phyloP scores from a whole-genome alignment of 352 stramenopile genomes.

The Discostella stelligera region DNA sequence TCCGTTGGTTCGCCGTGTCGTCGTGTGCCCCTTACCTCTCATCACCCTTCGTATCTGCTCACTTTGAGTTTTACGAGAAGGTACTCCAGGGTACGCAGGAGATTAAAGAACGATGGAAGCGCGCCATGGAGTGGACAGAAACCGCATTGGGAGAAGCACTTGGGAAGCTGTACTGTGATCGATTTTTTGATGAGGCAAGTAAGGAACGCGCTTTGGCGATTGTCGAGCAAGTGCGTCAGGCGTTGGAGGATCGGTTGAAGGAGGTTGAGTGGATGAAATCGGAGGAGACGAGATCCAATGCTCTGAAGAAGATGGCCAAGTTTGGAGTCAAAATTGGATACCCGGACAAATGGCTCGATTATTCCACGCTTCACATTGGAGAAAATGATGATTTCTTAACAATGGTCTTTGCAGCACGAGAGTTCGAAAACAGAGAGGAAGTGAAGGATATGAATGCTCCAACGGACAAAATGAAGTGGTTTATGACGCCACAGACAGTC shows the following conservation, averaged over 20 bases:
- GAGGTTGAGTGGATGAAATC: constrained; percentile 89
- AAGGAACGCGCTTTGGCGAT: constrained; percentile 86
- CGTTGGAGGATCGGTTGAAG: constrained; percentile 83
- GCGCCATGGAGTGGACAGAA: constrained; percentile 86
- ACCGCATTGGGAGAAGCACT: constrained; percentile 86
- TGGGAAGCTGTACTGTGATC: constrained; percentile 89
- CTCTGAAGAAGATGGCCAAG: constrained; percentile 87
- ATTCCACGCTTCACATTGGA: constrained; percentile 54
- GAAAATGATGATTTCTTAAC: constrained; percentile 57
- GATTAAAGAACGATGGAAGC: constrained; percentile 88
- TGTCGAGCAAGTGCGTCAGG: constrained; percentile 85
- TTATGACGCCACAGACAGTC: constrained; percentile 89
- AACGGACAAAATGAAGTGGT: constrained; percentile 67
- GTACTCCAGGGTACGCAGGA: constrained; percentile 85
- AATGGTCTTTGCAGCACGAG: constrained; percentile 65
- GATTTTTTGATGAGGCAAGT: constrained; percentile 86
- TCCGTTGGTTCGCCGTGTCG: constrained; percentile 60
- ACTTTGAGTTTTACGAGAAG: constrained; percentile 88
- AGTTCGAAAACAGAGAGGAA: constrained; percentile 62
- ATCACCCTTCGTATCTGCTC: constrained; percentile 85
- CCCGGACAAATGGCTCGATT: constrained; percentile 83
- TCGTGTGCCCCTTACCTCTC: constrained; percentile 67
- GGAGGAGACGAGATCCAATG: constrained; percentile 82
- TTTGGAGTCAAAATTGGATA: constrained; percentile 85
- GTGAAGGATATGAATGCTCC: constrained; percentile 78